phyloP scores from a whole-genome alignment of 1,284 basidiomycete genomes.

The Phellinidium pouzarii region DNA sequence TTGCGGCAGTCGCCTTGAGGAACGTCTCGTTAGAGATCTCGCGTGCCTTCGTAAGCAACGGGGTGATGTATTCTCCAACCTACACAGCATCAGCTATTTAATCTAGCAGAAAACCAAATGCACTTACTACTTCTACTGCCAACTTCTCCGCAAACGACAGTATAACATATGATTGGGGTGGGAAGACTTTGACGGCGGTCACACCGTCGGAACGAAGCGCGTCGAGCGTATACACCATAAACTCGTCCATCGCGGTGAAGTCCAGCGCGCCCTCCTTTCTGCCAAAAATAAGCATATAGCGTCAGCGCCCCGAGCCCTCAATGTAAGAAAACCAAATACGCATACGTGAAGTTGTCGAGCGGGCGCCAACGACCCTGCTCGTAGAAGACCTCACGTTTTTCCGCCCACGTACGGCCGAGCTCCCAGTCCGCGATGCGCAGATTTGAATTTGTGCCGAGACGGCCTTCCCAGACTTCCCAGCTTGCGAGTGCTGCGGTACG shows the following conservation, averaged over 20 bases:
- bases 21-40: constrained; percentile 71
- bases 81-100: constrained; percentile 27
- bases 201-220: constrained; percentile 71
- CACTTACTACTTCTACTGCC: constrained; percentile 67
- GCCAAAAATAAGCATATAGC: constrained; percentile 20
- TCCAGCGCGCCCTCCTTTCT: constrained; percentile 52
- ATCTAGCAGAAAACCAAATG: constrained; percentile 10
- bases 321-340: not conserved
- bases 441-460: constrained; percentile 3
- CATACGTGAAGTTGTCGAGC: constrained; percentile 78
- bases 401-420: constrained; percentile 86
- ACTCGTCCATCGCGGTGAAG: constrained; percentile 91
- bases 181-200: constrained; percentile 82
- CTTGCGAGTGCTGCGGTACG: constrained; percentile 70
- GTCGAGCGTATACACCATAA: constrained; percentile 67
- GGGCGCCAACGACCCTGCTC: constrained; percentile 76
- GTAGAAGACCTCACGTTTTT: constrained; percentile 93
- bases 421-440: constrained; percentile 66
- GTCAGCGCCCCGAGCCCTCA: not conserved
- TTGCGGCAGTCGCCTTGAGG: constrained; percentile 82
- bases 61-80: constrained; percentile 84
- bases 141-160: constrained; percentile 72
- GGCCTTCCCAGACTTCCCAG: constrained; percentile 71
- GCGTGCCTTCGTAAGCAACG: constrained; percentile 72
- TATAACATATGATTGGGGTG: constrained; percentile 65